Conservation (phyloP, 2,329 filamentous ascomycete genomes). For the Beauveria sp. region DNA sequence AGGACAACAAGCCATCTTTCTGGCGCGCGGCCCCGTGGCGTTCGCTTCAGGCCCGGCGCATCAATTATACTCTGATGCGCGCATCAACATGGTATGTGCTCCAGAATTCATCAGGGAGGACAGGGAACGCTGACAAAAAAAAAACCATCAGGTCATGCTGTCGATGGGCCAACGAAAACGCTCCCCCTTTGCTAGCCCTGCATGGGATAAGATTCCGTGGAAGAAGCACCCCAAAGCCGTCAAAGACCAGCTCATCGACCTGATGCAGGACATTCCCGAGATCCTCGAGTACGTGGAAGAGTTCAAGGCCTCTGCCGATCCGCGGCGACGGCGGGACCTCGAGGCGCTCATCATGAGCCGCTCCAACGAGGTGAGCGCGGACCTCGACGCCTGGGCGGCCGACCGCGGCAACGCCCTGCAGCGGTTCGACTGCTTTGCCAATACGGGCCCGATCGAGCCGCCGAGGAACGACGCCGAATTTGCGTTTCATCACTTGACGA, state of each 20-base stretch:
- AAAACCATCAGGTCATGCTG: conserved; percentile 11
- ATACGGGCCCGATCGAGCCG: conserved; percentile 6
- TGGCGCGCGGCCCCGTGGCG: conserved; percentile 12
- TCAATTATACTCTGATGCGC: conserved; percentile 17
- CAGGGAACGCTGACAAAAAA: not conserved
- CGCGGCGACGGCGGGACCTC: not conserved
- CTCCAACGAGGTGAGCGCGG: conserved; percentile 8
- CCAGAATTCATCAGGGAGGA: too few relatives aligned
- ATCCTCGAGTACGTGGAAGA: conserved; percentile 21
- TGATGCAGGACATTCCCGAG: conserved; percentile 22
- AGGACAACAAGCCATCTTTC: conserved; percentile 14
- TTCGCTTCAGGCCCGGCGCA: conserved; percentile 15
- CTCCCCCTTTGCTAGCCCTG: conserved; percentile 20
- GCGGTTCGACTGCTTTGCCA: conserved; percentile 12
- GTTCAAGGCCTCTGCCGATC: conserved; percentile 15
- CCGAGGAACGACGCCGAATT: conserved; percentile 14
- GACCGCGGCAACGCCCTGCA: conserved; percentile 10
- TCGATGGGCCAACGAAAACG: conserved; percentile 14
- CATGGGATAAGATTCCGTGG: conserved; percentile 28
- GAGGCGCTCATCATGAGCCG: conserved; percentile 12
- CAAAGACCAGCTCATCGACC: conserved; percentile 24
- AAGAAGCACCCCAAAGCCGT: conserved; percentile 20
- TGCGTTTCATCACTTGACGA: conserved; percentile 12
- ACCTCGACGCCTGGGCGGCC: conserved; percentile 13
- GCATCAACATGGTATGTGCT: conserved; percentile 16